Percentiles rank a stretch among this genome's conserved stretches.
These are phyloP conservation scores for Alopecurus myosuroides DNA, from an alignment of 176 grass and related monocot species.

Conservation along the genomic window DNA sequence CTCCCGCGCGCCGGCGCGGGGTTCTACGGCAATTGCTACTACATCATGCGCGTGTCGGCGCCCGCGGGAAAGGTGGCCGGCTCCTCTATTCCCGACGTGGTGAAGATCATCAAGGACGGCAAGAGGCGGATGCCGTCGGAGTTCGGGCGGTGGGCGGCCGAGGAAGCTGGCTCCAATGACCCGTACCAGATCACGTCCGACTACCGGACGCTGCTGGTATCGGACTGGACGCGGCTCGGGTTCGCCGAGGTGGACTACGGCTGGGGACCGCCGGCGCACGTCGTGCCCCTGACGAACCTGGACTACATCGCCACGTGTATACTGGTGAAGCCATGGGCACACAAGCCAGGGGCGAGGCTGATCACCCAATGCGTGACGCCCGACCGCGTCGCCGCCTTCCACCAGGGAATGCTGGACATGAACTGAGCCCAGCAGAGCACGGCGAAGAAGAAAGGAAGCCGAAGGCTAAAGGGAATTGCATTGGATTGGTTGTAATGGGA, in stretches of 20 bases:
- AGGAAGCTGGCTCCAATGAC: slow-evolving; percentile 27
- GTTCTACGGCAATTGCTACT: slow-evolving; percentile 89
- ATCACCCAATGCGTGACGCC: slow-evolving; percentile 84
- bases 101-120: slow-evolving; percentile 70
- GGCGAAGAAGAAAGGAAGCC: background rate
- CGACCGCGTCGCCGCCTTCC: slow-evolving; percentile 61
- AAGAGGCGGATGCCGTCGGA: slow-evolving; percentile 62
- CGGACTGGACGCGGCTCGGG: slow-evolving; percentile 84
- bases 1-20: slow-evolving; percentile 42
- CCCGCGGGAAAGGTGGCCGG: slow-evolving; percentile 31
- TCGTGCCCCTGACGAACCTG: slow-evolving; percentile 81
- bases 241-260: slow-evolving; percentile 93
- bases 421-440: slow-evolving; percentile 14
- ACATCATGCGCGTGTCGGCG: slow-evolving; percentile 73
- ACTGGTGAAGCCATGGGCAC: slow-evolving; percentile 60
- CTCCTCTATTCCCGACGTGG: slow-evolving; percentile 43
- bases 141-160: slow-evolving; percentile 55
- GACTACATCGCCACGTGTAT: slow-evolving; percentile 96
- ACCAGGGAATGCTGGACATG: slow-evolving; percentile 56
- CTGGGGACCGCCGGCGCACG: slow-evolving; percentile 74
- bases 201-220: slow-evolving; percentile 68
- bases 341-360: slow-evolving; percentile 64
- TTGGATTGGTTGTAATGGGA: slow-evolving; percentile 2
- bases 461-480: background rate
- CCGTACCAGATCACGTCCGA: slow-evolving; percentile 90